Conservation (phyloP, 1,284 basidiomycete species). For the Trichosporon coremiiforme region DNA sequence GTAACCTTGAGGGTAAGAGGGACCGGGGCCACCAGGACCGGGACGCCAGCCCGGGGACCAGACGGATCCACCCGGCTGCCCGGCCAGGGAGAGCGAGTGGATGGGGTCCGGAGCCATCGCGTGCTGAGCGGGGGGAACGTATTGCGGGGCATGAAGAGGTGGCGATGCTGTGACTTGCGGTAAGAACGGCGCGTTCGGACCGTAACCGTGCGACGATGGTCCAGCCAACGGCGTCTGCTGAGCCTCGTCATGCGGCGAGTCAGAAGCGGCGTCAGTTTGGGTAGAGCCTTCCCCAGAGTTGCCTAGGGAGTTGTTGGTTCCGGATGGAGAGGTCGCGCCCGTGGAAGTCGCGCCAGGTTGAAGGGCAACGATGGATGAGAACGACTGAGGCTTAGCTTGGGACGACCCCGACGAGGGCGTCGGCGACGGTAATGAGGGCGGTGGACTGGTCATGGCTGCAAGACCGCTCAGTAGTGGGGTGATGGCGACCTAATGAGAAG, state of each 20-base stretch:
- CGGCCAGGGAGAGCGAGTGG: constrained; percentile 36
- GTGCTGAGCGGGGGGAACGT: constrained; percentile 53
- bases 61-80: constrained; percentile 26
- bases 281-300: constrained; percentile 1
- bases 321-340: constrained; percentile 31
- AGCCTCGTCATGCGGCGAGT: constrained; percentile 23
- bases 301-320: constrained; percentile 22
- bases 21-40: constrained; percentile 26
- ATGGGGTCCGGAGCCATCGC: constrained; percentile 54
- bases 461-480: neutral
- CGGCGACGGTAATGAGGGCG: constrained; percentile 44
- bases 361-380: constrained; percentile 36
- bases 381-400: constrained; percentile 36
- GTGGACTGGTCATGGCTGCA: constrained; percentile 43
- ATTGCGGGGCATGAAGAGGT: constrained; percentile 47
- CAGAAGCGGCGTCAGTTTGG: constrained; percentile 25
- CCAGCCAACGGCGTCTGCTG: constrained; percentile 28
- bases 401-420: constrained; percentile 44
- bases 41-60: constrained; percentile 32
- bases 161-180: constrained; percentile 50
- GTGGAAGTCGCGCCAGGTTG: constrained; percentile 31
- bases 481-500: neutral
- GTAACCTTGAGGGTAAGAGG: constrained; percentile 25
- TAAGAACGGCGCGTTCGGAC: constrained; percentile 30
- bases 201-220: neutral